Evolutionary conservation across 345 rosid species (phyloP).

Genomic region (Euphorbia tirucalli): DNA sequence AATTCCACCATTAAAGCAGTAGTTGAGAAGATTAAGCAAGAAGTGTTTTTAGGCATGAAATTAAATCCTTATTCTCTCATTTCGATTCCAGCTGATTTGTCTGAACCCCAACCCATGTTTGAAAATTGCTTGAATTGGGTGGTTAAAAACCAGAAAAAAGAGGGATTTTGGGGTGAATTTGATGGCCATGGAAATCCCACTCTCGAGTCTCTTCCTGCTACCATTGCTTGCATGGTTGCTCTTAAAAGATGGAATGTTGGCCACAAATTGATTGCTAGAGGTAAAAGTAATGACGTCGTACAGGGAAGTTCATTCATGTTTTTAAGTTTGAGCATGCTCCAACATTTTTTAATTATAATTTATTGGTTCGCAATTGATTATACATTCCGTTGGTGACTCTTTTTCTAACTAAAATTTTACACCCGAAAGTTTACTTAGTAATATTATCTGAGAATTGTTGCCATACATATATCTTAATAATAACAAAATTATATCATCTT

Average conservation of each 20-base stretch:
- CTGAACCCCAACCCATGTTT: conserved; percentile 48
- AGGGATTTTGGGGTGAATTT: conserved; percentile 55
- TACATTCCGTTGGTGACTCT: no score
- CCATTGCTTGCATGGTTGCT: conserved; percentile 51
- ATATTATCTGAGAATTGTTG: no score
- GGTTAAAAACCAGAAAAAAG: conserved; percentile 39
- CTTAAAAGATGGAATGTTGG: conserved; percentile 50
- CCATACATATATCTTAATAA: no score
- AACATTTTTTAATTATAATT: no score
- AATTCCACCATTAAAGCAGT: conserved; percentile 20
- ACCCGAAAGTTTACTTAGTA: no score
- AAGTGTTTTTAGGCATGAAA: conserved; percentile 9
- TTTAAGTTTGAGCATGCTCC: no score
- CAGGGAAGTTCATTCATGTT: neutral
- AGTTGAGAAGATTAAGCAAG: conserved; percentile 34
- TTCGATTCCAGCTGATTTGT: conserved; percentile 45
- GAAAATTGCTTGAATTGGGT: conserved; percentile 56
- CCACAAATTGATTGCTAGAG: conserved; percentile 25
- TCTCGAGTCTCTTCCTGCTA: conserved; percentile 42
- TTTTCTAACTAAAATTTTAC: no score
- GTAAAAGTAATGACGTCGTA: conserved; percentile 19
- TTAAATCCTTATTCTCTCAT: conserved; percentile 32
- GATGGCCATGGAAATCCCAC: conserved; percentile 26
- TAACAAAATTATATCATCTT: no score
- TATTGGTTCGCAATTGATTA: no score